Evolutionary conservation across 208 protist species (phyloP).

Genomic region (Leishmania lainsoni): DNA sequence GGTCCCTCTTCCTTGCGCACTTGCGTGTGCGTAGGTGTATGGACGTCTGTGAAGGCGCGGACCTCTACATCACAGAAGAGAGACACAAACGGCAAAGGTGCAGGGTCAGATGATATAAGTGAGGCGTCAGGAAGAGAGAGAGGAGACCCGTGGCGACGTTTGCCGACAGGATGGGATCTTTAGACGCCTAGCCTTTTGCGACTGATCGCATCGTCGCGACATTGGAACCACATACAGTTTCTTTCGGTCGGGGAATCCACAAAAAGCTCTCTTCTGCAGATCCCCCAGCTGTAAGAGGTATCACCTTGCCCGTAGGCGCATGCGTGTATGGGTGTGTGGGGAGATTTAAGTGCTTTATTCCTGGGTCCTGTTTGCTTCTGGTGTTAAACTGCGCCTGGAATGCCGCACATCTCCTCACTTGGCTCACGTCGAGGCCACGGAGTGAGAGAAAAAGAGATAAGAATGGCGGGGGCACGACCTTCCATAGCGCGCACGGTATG

Average conservation of each 20-base stretch:
- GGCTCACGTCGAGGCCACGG: too few relatives aligned
- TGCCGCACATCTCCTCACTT: background rate
- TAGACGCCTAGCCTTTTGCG: background rate
- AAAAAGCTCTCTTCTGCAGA: background rate
- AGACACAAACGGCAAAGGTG: background rate
- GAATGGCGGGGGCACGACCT: background rate
- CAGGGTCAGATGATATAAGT: background rate
- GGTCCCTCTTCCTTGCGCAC: background rate
- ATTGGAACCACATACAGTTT: background rate
- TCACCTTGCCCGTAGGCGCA: background rate
- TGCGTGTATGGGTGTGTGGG: background rate
- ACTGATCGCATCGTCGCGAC: background rate
- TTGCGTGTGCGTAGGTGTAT: background rate
- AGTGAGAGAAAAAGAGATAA: background rate
- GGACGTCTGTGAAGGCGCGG: background rate
- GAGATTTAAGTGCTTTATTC: background rate
- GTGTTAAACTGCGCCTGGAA: slow-evolving; percentile 2
- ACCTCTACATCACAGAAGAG: background rate
- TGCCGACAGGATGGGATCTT: background rate
- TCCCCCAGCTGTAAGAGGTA: background rate
- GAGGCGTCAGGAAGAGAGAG: background rate
- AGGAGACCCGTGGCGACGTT: background rate
- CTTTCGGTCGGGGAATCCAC: background rate
- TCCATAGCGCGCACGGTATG: background rate
- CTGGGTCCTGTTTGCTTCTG: background rate